These are phyloP conservation scores for Amphibolis antarctica DNA, from an alignment of 106 monocot species.

Conservation along the genomic window DNA sequence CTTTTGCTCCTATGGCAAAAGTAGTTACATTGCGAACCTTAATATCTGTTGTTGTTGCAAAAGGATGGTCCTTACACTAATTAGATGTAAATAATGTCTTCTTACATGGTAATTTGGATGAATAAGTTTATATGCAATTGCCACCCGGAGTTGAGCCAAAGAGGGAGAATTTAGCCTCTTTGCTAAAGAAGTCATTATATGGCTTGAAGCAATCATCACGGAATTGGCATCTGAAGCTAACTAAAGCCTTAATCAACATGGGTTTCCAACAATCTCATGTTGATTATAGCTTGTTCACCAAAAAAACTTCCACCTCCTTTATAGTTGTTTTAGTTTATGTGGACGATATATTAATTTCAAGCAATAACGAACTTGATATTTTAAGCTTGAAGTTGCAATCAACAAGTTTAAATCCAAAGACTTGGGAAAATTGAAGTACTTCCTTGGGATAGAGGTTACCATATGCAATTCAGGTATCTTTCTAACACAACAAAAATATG, in stretches of 20 bases:
- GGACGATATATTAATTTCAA: no score
- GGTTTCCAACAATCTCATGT: background rate
- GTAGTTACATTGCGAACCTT: background rate
- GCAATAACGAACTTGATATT: background rate
- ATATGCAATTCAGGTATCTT: no score
- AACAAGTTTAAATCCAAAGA: no score
- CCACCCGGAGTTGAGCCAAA: background rate
- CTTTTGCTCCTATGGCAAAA: background rate
- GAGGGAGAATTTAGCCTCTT: background rate
- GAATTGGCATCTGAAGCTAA: background rate
- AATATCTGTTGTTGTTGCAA: background rate
- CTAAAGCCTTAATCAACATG: background rate
- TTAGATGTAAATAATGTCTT: no score
- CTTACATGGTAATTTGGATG: no score
- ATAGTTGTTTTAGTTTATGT: background rate
- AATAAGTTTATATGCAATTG: no score
- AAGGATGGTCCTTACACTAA: background rate
- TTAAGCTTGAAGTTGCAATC: background rate
- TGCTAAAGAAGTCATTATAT: background rate
- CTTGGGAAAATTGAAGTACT: no score
- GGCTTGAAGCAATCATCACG: background rate
- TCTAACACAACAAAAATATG: no score
- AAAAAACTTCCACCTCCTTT: background rate
- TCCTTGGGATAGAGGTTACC: no score
- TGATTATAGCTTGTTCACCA: background rate